phyloP scores from a whole-genome alignment of 352 stramenopile genomes.

The Globisporangium paddicum region DNA sequence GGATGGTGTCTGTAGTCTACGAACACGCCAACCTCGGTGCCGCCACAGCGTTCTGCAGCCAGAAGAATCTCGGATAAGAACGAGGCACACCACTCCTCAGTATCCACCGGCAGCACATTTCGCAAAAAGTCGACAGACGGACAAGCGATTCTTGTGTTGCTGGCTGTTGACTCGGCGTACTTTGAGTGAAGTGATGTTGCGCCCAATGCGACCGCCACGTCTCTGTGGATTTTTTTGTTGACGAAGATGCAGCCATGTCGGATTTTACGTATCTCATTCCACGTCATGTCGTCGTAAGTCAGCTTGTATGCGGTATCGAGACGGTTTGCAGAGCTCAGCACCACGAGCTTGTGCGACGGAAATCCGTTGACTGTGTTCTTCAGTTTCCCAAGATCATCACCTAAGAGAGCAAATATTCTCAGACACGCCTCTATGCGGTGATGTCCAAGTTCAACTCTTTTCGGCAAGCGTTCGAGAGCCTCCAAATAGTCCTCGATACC shows the following conservation, averaged over 20 bases:
- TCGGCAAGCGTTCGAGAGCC: slow-evolving; percentile 40
- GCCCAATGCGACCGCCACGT: slow-evolving; percentile 44
- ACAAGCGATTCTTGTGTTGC: slow-evolving; percentile 40
- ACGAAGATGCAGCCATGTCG: slow-evolving; percentile 52
- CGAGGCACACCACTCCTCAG: slow-evolving; percentile 29
- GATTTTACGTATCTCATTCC: slow-evolving; percentile 55
- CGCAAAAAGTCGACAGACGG: slow-evolving; percentile 33
- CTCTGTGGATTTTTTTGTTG: slow-evolving; percentile 33
- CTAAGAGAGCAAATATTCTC: slow-evolving; percentile 46
- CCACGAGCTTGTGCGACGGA: slow-evolving; percentile 30
- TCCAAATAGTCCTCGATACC: slow-evolving; percentile 47
- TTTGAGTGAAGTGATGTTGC: slow-evolving; percentile 59
- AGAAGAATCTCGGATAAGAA: slow-evolving; percentile 61
- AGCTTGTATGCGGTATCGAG: slow-evolving; percentile 33
- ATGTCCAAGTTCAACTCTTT: slow-evolving; percentile 15
- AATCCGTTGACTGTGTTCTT: slow-evolving; percentile 21
- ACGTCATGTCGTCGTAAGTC: slow-evolving; percentile 75
- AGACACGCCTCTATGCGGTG: slow-evolving; percentile 31
- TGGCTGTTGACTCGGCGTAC: slow-evolving; percentile 55
- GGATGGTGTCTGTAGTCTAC: slow-evolving; percentile 62
- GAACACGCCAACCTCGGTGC: slow-evolving; percentile 60
- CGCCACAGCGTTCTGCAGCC: slow-evolving; percentile 45
- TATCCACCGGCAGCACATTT: slow-evolving; percentile 28
- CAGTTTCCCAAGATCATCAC: slow-evolving; percentile 22
- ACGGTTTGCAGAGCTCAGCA: slow-evolving; percentile 31